Conservation (phyloP, 352 stramenopile genomes). For the Pythium plurisporium region DNA sequence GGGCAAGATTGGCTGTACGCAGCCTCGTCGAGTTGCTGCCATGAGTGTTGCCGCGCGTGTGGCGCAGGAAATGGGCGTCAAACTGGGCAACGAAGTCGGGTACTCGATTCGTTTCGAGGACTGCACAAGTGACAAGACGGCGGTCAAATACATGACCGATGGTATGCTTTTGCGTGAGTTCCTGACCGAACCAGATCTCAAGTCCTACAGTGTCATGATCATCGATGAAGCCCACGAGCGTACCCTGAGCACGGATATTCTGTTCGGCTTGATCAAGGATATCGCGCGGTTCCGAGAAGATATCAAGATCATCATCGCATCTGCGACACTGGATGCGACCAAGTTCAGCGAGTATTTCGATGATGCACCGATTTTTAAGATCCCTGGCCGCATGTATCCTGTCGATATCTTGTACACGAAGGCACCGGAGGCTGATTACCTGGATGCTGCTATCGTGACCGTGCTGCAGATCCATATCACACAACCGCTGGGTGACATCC, state of each 20-base stretch:
- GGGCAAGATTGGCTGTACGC: conserved; percentile 93
- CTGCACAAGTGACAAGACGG: conserved; percentile 82
- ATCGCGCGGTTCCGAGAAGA: conserved; percentile 92
- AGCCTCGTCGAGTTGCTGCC: conserved; percentile 96
- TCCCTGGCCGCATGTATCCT: conserved; percentile 96
- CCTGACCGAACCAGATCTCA: conserved; percentile 95
- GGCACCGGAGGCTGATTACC: conserved; percentile 96
- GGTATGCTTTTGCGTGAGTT: conserved; percentile 97
- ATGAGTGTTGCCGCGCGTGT: conserved; percentile 99
- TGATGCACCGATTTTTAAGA: conserved; percentile 87
- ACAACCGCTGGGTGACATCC: conserved; percentile 95
- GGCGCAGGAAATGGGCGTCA: conserved; percentile 97
- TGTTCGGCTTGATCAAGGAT: conserved; percentile 98
- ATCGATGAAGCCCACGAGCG: conserved; percentile 98
- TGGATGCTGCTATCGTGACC: conserved; percentile 89
- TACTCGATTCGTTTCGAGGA: conserved; percentile 99
- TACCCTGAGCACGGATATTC: conserved; percentile 96
- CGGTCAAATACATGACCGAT: conserved; percentile 79
- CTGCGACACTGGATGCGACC: conserved; percentile 96
- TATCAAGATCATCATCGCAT: conserved; percentile 99
- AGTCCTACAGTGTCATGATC: conserved; percentile 95
- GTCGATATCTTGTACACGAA: conserved; percentile 99
- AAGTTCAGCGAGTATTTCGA: conserved; percentile 97
- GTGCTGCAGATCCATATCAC: conserved; percentile 97
- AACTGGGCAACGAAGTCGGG: conserved; percentile 95